phyloP scores from a whole-genome alignment of 2,329 filamentous ascomycete genomes.

The Aspergillus clavatus region DNA sequence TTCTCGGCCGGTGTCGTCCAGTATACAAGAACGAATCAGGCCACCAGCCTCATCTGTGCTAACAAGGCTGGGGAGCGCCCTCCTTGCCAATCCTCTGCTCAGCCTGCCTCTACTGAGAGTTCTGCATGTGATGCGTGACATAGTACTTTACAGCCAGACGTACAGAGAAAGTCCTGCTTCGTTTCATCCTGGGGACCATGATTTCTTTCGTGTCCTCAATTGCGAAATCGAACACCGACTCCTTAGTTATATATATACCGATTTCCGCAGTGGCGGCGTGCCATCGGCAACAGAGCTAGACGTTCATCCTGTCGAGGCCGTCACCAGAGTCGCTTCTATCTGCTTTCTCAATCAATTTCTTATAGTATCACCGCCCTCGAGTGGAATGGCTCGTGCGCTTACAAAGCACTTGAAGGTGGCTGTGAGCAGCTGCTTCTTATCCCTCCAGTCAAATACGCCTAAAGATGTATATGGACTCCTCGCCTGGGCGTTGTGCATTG shows the following conservation, averaged over 20 bases:
- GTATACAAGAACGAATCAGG: constrained; percentile 24
- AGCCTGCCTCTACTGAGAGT: constrained; percentile 25
- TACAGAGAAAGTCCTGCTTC: constrained; percentile 17
- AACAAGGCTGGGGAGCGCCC: constrained; percentile 21
- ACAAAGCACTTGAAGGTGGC: constrained; percentile 26
- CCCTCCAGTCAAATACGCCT: constrained; percentile 11
- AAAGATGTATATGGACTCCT: constrained; percentile 22
- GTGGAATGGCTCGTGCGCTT: constrained; percentile 31
- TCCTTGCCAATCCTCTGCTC: constrained; percentile 26
- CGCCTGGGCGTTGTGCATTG: constrained; percentile 32
- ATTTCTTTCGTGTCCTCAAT: constrained; percentile 30
- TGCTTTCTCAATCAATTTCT: constrained; percentile 30
- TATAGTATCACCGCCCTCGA: constrained; percentile 31
- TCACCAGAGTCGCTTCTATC: constrained; percentile 29
- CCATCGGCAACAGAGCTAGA: constrained; percentile 4
- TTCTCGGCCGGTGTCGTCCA: constrained; percentile 25
- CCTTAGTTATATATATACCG: constrained; percentile 32
- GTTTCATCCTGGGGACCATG: constrained; percentile 24
- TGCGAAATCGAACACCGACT: constrained; percentile 37
- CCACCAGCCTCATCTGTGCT: constrained; percentile 24
- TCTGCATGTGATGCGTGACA: constrained; percentile 25
- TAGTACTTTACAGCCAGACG: constrained; percentile 31
- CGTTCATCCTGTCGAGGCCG: constrained; percentile 26
- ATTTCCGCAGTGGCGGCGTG: background rate
- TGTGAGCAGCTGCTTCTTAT: constrained; percentile 16